phyloP scores from a whole-genome alignment of 257 asterid genomes.

The Ligustrum vulgare region DNA sequence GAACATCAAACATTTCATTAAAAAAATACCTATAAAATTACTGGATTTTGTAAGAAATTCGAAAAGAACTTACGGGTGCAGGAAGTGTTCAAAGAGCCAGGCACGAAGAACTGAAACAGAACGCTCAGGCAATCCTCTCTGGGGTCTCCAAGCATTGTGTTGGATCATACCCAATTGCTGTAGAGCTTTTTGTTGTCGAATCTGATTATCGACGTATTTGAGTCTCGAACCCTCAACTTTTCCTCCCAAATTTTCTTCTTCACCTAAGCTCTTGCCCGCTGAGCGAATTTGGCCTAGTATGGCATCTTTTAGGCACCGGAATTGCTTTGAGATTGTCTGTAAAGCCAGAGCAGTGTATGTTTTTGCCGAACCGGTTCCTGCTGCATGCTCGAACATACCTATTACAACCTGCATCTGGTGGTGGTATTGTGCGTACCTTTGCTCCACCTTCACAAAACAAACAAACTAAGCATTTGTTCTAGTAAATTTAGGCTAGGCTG shows the following conservation, averaged over 20 bases:
- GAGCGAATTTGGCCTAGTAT: constrained; percentile 50
- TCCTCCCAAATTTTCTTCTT: constrained; percentile 43
- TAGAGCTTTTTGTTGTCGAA: constrained; percentile 73
- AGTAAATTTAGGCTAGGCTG: no score
- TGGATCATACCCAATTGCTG: constrained; percentile 99
- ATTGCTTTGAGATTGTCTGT: constrained; percentile 64
- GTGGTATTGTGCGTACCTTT: constrained; percentile 60
- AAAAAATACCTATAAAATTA: neutral
- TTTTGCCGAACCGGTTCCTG: constrained; percentile 50
- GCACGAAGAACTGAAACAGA: constrained; percentile 97
- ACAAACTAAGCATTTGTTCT: neutral
- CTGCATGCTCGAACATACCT: constrained; percentile 53
- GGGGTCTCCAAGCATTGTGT: constrained; percentile 99
- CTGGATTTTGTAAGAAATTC: neutral
- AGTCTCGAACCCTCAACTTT: constrained; percentile 46
- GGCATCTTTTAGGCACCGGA: constrained; percentile 61
- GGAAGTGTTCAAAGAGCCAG: constrained; percentile 99
- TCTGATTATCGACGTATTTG: constrained; percentile 49
- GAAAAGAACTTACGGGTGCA: constrained; percentile 70
- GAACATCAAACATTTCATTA: constrained; percentile 2
- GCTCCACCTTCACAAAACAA: constrained; percentile 46
- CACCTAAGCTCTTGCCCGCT: constrained; percentile 47
- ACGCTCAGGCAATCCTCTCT: constrained; percentile 91
- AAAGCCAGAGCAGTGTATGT: constrained; percentile 56
- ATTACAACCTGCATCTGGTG: constrained; percentile 55